Evolutionary conservation across 169 alveolate species (phyloP).

Genomic region (Eimeria sp.): DNA sequence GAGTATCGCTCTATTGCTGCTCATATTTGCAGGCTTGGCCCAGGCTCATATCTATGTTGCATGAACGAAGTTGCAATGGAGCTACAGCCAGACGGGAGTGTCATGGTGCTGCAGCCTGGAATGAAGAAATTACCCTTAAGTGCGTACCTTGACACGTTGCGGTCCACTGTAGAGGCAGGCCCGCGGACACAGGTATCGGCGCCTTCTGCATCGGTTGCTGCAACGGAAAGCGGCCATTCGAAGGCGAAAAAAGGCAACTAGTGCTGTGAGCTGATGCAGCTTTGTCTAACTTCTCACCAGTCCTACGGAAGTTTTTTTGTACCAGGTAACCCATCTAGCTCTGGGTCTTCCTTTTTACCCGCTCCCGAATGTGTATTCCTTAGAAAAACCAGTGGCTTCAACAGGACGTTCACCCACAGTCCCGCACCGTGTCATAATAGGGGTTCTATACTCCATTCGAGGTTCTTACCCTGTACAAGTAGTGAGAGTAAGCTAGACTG

Average conservation of each 20-base stretch:
- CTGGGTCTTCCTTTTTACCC: not conserved
- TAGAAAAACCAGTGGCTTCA: not conserved
- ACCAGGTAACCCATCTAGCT: not conserved
- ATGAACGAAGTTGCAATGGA: constrained; percentile 58
- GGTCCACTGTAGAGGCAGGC: constrained; percentile 20
- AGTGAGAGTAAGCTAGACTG: not conserved
- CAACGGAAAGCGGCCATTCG: not conserved
- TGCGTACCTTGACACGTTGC: constrained; percentile 12
- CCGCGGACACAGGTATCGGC: not conserved
- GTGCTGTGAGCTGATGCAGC: not conserved
- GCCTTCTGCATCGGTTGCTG: not conserved
- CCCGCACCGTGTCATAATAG: not conserved
- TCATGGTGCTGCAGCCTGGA: constrained; percentile 27
- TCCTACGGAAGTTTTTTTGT: not conserved
- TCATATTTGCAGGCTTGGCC: constrained; percentile 58
- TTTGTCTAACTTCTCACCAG: not conserved
- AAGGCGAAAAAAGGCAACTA: not conserved
- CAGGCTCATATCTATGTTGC: constrained; percentile 65
- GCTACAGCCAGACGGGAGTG: constrained; percentile 39
- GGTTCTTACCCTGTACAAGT: not conserved
- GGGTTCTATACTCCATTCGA: not conserved
- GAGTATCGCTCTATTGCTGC: constrained; percentile 45
- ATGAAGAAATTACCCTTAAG: not conserved
- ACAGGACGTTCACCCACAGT: not conserved
- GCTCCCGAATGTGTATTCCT: not conserved